Percentiles rank a stretch among this genome's conserved stretches.
phyloP scores from a whole-genome alignment of 2,329 filamentous ascomycete genomes.

The Cylindrodendrum hubeiense region DNA sequence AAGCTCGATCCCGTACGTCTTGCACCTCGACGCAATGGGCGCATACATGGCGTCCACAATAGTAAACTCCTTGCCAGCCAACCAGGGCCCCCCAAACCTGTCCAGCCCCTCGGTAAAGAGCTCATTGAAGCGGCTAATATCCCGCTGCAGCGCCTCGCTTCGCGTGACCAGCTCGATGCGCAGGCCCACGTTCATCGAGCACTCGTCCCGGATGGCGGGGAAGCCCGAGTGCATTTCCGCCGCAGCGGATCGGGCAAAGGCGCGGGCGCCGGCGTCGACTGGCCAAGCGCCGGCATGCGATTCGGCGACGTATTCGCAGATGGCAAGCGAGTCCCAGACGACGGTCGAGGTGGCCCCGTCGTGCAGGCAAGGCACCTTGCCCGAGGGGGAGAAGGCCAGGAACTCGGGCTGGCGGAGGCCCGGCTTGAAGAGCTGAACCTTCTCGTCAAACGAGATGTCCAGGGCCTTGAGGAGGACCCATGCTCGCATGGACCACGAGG shows the following conservation, averaged over 20 bases:
- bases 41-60: conserved; percentile 58
- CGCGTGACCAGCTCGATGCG: conserved; percentile 49
- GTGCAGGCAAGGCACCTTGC: conserved; percentile 57
- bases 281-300: conserved; percentile 58
- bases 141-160: conserved; percentile 47
- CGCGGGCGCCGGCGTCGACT: conserved; percentile 50
- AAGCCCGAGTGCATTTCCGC: conserved; percentile 63
- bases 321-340: conserved; percentile 62
- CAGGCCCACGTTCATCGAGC: conserved; percentile 56
- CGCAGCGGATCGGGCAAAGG: conserved; percentile 57
- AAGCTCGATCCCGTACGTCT: conserved; percentile 53
- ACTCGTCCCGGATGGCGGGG: conserved; percentile 54
- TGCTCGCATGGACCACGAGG: conserved; percentile 60
- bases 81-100: conserved; percentile 56
- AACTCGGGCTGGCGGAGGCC: conserved; percentile 50
- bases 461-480: conserved; percentile 60
- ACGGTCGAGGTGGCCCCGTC: conserved; percentile 46
- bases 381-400: conserved; percentile 53
- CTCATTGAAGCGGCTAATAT: conserved; percentile 51
- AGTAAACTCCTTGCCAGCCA: conserved; percentile 54
- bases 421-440: conserved; percentile 50
- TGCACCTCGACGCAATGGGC: conserved; percentile 54
- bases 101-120: conserved; percentile 54
- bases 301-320: conserved; percentile 61
- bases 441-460: conserved; percentile 56